phyloP scores from a whole-genome alignment of 257 asterid genomes.

The Penstemon newberryi region DNA sequence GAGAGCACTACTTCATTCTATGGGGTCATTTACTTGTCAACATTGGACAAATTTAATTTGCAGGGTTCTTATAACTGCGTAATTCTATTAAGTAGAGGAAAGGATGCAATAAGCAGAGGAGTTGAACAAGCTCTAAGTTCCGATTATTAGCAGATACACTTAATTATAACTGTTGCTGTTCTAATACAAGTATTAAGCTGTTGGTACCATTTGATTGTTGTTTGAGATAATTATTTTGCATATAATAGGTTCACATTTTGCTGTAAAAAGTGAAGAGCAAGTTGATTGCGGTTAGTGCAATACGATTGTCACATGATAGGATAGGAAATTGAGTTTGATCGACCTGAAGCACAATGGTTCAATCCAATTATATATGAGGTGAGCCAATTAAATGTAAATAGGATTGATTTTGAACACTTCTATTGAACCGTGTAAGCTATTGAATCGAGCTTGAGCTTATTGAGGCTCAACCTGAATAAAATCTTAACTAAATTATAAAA shows the following conservation, averaged over 20 bases:
- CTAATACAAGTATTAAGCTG: constrained; percentile 1
- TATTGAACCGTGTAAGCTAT: too few species aligned
- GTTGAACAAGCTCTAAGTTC: not conserved
- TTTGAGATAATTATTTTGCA: not conserved
- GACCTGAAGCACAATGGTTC: too few species aligned
- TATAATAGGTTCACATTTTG: not conserved
- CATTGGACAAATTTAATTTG: constrained; percentile 3
- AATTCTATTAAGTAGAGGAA: not conserved
- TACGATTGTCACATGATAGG: not conserved
- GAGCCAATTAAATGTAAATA: too few species aligned
- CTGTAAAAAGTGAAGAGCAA: not conserved
- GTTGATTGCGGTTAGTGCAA: not conserved
- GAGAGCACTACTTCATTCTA: constrained; percentile 5
- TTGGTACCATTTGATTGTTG: constrained; percentile 4
- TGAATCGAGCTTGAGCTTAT: too few species aligned
- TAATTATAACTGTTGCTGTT: not conserved
- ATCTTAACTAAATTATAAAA: too few species aligned
- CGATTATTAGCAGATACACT: not conserved
- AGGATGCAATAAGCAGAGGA: not conserved
- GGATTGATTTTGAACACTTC: too few species aligned
- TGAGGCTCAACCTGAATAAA: too few species aligned
- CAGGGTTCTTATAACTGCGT: not conserved
- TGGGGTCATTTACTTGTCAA: constrained; percentile 1
- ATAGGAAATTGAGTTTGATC: not conserved
- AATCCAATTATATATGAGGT: too few species aligned